Base-by-base conservation (phyloP, 345 rosid genomes). In the Hibiscus tridactylites region DNA sequence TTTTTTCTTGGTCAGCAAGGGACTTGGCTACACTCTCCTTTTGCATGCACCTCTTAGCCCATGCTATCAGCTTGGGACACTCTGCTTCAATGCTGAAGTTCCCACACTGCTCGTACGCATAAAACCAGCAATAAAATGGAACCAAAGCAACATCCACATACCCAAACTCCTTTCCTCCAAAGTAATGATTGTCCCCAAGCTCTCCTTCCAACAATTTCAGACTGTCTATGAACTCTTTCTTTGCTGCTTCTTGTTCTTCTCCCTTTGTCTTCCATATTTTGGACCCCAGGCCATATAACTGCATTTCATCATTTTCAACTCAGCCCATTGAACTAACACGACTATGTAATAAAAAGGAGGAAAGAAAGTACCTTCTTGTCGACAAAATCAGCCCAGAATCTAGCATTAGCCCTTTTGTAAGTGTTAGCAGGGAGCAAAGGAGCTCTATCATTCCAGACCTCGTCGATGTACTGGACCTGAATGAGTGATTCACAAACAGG, bases 401-500 rank as follows among this genome's bases (percentile, higher is more conserved):
- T 42, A 19, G 77, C 54, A 52, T 21, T 29, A 2, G 76, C 76
- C 33, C 62, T 28, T 2, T 16, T 58, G 72, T 67, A 74, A 12
- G 77, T 66, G 58, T 67, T 66, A 21, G 72, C 42, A 57, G 72
- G 72, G 28, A 74, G 67, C 44, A 74, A 33, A 15, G 65, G 66
- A 6, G 52, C 28, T 26, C 42, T 19, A 15, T 17, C 15, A 16
- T 59, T 16, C 72, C 77, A 74, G n/a, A 56, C 46, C 77, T 74
- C 77, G 29, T 74, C 77, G 8, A 74, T 58, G 50, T 74, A 74
- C 66, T 74, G 65, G 21, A 74, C 72, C 26, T n/a, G 35, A 42
- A 46, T 26, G 31, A 74, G 60, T 4, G 77, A 74, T 58, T 74
- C 77, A 54, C 77, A 65, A 11, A 66, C 1, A 16, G 72, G 72